Base-by-base conservation (phyloP, 805 yeast genomes). In the Metschnikowia hibisci region DNA sequence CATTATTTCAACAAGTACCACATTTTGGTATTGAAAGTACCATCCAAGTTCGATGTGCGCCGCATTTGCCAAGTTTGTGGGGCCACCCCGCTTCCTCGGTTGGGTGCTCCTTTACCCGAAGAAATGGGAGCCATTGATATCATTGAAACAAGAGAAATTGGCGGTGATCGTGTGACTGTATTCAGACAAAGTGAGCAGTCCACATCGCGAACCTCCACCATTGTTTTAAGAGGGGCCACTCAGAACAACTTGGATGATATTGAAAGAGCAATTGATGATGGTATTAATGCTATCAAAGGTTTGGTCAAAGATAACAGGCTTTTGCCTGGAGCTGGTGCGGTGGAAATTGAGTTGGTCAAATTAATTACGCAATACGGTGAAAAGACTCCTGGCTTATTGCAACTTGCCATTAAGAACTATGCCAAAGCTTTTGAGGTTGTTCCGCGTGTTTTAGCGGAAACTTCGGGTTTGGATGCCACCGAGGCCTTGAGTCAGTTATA, bases 261-360 rank as follows among this genome's bases (percentile, higher is more conserved):
- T 46, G 99, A 93, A 72, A 81, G 99, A 60, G 96, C 98, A 39
- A 87, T 93, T 50, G 98, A 93, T 61, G 99, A 93, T 59, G 97
- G 98, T 60, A 96, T 93, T 37, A 79, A 87, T 47, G 87, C 95
- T 26, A 80, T 91, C 54, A 93, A 93, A 69, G 90, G 96, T 1
- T 74, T 93, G 51, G 76, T 91, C 55, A 85, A 84, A 65, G 96
- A 91, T 63, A 59, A 60, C 47, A 75, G 87, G 50, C 75, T 91
- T 52, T 74, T 91, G 49, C 90, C 97, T 3, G 99, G 99, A 50
- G 99, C 99, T 0, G 99, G 99, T 55, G 90, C 97, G 26, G 76
- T 85, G 11, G 99, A 93, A 68, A 84, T 87, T 37, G 96, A 89
- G 61, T 72, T 93, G 43, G 90, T 88, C 40, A 78, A 84, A 51